These are phyloP conservation scores for Hirschfeldia incana DNA, from an alignment of 345 rosid genomes.

Conservation along the genomic window DNA sequence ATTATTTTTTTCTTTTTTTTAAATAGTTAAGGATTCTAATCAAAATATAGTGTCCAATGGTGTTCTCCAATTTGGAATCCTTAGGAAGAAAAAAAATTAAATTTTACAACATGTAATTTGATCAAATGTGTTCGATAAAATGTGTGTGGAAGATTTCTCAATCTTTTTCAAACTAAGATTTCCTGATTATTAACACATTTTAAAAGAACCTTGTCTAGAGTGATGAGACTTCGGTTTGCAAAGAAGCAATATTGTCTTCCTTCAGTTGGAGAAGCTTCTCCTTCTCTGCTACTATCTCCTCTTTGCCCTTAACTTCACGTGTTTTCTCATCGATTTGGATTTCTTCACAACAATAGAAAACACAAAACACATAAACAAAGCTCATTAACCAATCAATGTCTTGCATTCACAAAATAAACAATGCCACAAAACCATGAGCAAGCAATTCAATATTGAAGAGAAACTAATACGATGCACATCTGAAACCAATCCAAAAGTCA, in stretches of 20 bases:
- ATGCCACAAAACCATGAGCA: conserved; percentile 6
- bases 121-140: too few relatives aligned
- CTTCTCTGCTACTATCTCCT: conserved; percentile 51
- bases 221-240: conserved; percentile 62
- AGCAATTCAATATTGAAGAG: conserved; percentile 6
- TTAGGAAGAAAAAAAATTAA: too few relatives aligned
- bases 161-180: too few relatives aligned
- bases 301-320: conserved; percentile 59
- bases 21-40: too few relatives aligned
- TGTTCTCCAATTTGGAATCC: too few relatives aligned
- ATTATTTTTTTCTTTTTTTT: too few relatives aligned
- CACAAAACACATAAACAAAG: not conserved
- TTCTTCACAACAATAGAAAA: conserved; percentile 42
- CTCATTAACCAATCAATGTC: not conserved
- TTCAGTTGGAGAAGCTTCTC: conserved; percentile 65
- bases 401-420: not conserved
- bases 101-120: too few relatives aligned
- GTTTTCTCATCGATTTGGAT: conserved; percentile 61
- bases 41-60: too few relatives aligned
- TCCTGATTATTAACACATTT: too few relatives aligned
- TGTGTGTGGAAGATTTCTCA: too few relatives aligned
- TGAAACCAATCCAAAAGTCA: conserved; percentile 23
- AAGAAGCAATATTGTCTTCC: conserved; percentile 55
- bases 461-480: not conserved
- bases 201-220: too few relatives aligned